Conservation (phyloP, 2,329 filamentous ascomycete genomes). For the Fonsecaea nubica region DNA sequence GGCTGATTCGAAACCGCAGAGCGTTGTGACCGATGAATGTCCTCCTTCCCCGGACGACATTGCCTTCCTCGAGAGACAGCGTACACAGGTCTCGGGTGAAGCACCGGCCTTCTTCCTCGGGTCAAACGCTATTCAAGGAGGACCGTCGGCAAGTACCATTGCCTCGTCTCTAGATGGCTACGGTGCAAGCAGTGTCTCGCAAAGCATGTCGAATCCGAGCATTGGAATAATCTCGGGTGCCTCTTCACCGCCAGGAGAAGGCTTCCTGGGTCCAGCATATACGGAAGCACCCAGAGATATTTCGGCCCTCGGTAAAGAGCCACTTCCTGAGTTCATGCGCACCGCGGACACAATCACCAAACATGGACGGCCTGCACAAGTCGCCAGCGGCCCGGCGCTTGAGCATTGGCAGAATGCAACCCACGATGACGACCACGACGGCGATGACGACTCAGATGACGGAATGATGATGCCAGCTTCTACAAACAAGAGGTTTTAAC, state of each 20-base stretch:
- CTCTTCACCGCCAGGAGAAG: slow-evolving; percentile 54
- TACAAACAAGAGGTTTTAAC: slow-evolving; percentile 31
- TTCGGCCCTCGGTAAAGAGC: slow-evolving; percentile 20
- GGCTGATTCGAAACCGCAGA: slow-evolving; percentile 19
- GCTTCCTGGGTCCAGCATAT: slow-evolving; percentile 46
- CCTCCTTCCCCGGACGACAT: slow-evolving; percentile 44
- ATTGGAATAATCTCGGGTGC: slow-evolving; percentile 56
- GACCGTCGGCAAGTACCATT: slow-evolving; percentile 53
- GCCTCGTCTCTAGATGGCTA: slow-evolving; percentile 56
- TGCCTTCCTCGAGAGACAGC: slow-evolving; percentile 29
- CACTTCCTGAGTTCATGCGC: slow-evolving; percentile 39
- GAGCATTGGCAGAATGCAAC: slow-evolving; percentile 25
- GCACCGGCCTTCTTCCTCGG: slow-evolving; percentile 23
- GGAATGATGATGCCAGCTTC: slow-evolving; percentile 38
- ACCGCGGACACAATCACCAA: slow-evolving; percentile 39
- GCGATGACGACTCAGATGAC: slow-evolving; percentile 37
- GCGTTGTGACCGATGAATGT: slow-evolving; percentile 34
- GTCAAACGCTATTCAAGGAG: slow-evolving; percentile 24
- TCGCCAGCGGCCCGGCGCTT: slow-evolving; percentile 28
- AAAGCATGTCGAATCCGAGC: slow-evolving; percentile 56
- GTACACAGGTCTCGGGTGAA: slow-evolving; percentile 20
- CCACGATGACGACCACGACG: slow-evolving; percentile 32
- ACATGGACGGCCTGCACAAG: slow-evolving; percentile 27
- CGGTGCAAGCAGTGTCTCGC: slow-evolving; percentile 55
- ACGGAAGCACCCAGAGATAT: slow-evolving; percentile 21